Evolutionary conservation across 345 rosid genomes (phyloP), one percentile per base, ranked within the genome.

Genomic region (Lepidium africanum): DNA sequence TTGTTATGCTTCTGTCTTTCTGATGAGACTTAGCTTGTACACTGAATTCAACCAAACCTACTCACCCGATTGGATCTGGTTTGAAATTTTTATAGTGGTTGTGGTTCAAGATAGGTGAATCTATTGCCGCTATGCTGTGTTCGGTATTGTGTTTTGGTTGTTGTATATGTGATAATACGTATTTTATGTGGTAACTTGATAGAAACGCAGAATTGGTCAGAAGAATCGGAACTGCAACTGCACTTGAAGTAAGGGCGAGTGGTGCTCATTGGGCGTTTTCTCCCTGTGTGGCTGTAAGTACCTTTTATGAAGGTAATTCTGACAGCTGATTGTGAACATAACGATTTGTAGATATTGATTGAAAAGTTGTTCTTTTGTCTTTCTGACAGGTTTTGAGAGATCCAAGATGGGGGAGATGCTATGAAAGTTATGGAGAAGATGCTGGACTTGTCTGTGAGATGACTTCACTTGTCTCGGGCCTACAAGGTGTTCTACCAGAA

Each of bases 211-310:
- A 85, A 64, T 82, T 93, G 87, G 81, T 78, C 19, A 74, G 61
- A 76, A 85, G 84, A 76, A 86, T 81, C 16, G 96, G 98, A 9
- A 78, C 61, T 59, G 98, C 93, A 19, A 87, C 98, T 7, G 96
- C 98, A 69, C 93, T 90, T 75, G 97, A 93, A 88, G 92, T 90
- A 46, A 82, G 88, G 76, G 96, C 96, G 3, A 82, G 90, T 30
- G 97, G 94, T 37, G 83, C 80, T 82, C 97, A 83, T 19, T 93
- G 87, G 80, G 79, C 84, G 42, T 93, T 93, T 80, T 82, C 98
- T 71, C 98, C 97, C 4, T 90, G 96, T 14, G 86, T 90, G 7
- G 89, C 98, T 8, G 96, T 88, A 69, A 84, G 97, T 81, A 45
- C 42, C 74, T 72, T 49, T 19, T 70, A 9, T 19, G n/a, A 10